Base-by-base conservation (phyloP, 2,329 filamentous ascomycete genomes). In the Cercospora sp. region DNA sequence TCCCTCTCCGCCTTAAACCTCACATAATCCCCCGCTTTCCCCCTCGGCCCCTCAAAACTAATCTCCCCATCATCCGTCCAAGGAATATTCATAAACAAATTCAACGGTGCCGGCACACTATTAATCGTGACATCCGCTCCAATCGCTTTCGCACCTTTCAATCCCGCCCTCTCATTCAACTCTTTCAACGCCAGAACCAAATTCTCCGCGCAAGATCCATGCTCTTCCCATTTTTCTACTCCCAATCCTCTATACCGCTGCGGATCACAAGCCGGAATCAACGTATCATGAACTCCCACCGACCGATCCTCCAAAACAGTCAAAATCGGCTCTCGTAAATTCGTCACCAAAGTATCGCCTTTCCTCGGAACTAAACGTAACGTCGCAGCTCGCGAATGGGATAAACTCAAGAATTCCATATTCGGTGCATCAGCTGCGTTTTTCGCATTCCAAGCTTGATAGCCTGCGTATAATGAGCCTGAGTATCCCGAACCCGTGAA, bases 111-210 rank as follows among this genome's bases (percentile, higher is more conserved):
- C 0, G 82, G 82, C 13, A 81, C 81, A 61, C 78, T 80, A 68
- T 84, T 83, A 72, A 84, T 81, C 0, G 81, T 82, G 45, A 84
- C 81, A 20, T 83, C 81, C 6, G 82, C 81, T 26, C 82, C 82
- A 3, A 84, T 77, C 23, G 79, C 80, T 64, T 81, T 81, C 1
- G 80, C 76, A 16, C 82, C 82, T 65, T 83, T 82, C 20, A 84
- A 72, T 0, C 82, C 82, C 6, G 80, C 80, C 18, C 78, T 78
- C 68, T 82, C 80, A 72, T 84, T 84, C 36, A 84, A 73, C 67
- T 84, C 81, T 63, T 82, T 81, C 28, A 84, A 77, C 7, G 82
- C 82, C 5, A 84, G 78, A 1, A 84, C 82, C 3, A 84, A 78
- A 70, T 84, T 84, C 73, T 83, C 82, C 0, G 82, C 82, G 72